A percentile compares a stretch with the other conserved stretches of the same genome.
These are phyloP conservation scores for Dryadomyces sulphureus DNA, from an alignment of 2,329 filamentous ascomycete species.

Conservation along the genomic window DNA sequence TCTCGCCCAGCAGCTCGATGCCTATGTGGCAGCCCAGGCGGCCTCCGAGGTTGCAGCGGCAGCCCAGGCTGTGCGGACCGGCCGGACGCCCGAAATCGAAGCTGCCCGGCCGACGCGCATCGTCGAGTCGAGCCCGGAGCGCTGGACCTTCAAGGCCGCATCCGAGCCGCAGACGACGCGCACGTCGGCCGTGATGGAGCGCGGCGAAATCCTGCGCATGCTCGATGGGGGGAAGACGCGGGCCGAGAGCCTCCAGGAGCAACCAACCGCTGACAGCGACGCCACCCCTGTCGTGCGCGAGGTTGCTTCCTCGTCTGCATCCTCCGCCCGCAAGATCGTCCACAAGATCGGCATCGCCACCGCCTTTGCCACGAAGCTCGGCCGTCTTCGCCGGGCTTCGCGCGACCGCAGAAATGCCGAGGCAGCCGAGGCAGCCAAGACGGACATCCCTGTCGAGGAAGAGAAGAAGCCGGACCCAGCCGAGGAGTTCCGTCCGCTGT, in stretches of 20 bases:
- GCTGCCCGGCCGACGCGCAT: background rate
- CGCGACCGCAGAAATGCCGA: background rate
- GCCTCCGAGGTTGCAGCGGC: background rate
- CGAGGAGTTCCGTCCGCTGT: too few species aligned
- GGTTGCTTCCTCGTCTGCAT: background rate
- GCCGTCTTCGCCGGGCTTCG: background rate
- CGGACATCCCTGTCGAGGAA: background rate
- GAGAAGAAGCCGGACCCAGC: too few species aligned
- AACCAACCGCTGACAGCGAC: background rate
- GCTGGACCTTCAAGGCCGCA: background rate
- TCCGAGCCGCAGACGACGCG: background rate
- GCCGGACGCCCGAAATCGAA: background rate
- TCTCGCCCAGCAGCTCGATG: constrained; percentile 5
- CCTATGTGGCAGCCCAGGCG: constrained; percentile 1
- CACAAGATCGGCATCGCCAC: background rate
- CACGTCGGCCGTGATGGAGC: background rate
- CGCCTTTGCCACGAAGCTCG: background rate
- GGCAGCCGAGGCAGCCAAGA: background rate
- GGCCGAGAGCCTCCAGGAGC: background rate
- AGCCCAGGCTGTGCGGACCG: background rate
- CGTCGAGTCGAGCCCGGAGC: background rate
- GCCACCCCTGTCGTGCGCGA: background rate
- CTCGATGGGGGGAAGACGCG: background rate
- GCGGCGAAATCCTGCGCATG: background rate
- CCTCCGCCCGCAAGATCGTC: too few species aligned